Evolutionary conservation across 2,329 filamentous ascomycete species (phyloP), one percentile per base, ranked within the genome.

Genomic region (Scytalidium sp.): DNA sequence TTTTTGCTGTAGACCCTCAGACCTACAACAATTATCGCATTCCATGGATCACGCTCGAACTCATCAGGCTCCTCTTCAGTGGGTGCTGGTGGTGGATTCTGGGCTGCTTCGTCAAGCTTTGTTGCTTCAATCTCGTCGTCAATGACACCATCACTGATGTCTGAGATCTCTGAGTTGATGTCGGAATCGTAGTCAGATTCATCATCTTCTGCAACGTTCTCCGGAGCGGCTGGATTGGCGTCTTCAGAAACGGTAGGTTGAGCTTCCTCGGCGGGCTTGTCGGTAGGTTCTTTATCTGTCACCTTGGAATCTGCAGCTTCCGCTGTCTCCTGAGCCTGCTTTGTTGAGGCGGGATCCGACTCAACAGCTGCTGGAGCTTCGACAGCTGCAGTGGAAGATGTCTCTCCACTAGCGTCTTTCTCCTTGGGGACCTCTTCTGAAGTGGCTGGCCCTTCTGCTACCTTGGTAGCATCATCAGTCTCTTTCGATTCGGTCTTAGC

Each of bases 21-120:
- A 0, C 83, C 81, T 0, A 85, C 75, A 17, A 84, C 77, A 46
- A 75, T 79, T 42, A 85, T 74, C 3, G 82, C 81, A 60, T 85
- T 84, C 82, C 83, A 85, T 1, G 80, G 77, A 20, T 80, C 75
- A 20, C 72, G 69, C 54, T 80, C 75, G 44, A 76, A 77, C 49
- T 82, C 79, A 54, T 80, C 78, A 9, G 72, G 72, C 19, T 79
- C 75, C 32, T 79, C 77, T 2, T 71, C 67, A 6, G 71, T 69
- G 3, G 63, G 55, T 0, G 68, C 57, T 0, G 68, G 63, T 1
- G 69, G 59, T 8, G 58, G 56, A 1, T 53, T 45, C 15, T 52
- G 19, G 29, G 25, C 19, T 10, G 43, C 25, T n/a, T 23, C 40
- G 5, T 51, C 47, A 3, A 57, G 52, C 13, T 59, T 59, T 15